phyloP scores from a whole-genome alignment of 805 yeast species.

The Zygoascus biomembranicola region DNA sequence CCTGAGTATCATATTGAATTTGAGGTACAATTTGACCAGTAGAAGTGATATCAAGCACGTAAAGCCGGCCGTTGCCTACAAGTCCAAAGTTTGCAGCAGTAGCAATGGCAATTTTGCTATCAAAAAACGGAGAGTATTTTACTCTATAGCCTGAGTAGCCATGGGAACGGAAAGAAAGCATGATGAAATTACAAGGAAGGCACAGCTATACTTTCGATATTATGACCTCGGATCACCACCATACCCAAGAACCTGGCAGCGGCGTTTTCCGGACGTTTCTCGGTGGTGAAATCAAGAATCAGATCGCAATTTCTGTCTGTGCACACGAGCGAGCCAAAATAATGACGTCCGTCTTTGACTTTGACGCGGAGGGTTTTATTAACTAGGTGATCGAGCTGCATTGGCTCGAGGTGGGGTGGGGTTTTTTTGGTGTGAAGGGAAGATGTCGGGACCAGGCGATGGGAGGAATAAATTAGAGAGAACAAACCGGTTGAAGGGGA shows the following conservation, averaged over 20 bases:
- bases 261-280: slow-evolving; percentile 21
- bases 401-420: background rate
- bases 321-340: slow-evolving; percentile 27
- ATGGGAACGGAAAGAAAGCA: slow-evolving; percentile 65
- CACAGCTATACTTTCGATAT: slow-evolving; percentile 18
- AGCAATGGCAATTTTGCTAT: slow-evolving; percentile 82
- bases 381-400: slow-evolving; percentile 12
- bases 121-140: slow-evolving; percentile 86
- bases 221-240: slow-evolving; percentile 27
- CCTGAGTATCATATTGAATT: slow-evolving; percentile 72
- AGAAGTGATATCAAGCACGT: slow-evolving; percentile 57
- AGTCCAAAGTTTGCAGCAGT: slow-evolving; percentile 88
- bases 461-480: too few relatives aligned
- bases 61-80: slow-evolving; percentile 87
- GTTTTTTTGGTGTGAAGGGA: background rate
- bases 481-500: too few relatives aligned
- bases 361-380: slow-evolving; percentile 21
- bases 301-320: slow-evolving; percentile 25
- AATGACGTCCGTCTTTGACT: slow-evolving; percentile 25
- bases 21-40: slow-evolving; percentile 45
- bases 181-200: slow-evolving; percentile 22
- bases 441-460: too few relatives aligned
- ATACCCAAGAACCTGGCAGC: slow-evolving; percentile 26
- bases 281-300: slow-evolving; percentile 25
- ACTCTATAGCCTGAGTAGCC: slow-evolving; percentile 86